phyloP scores from a whole-genome alignment of 352 stramenopile species.

The Globisporangium cylindrosporum region DNA sequence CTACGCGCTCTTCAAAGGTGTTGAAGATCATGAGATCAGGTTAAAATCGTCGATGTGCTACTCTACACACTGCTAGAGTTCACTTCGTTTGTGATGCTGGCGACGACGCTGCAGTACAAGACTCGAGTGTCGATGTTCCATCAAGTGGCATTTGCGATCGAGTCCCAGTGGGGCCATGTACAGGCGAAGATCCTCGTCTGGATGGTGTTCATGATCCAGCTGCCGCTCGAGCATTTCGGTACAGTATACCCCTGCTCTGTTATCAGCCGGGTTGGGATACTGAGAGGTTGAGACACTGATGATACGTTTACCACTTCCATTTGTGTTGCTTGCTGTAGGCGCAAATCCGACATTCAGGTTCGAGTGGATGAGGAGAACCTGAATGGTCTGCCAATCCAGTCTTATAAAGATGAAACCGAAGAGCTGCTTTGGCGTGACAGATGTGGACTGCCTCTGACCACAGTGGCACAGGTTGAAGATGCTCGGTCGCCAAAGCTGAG shows the following conservation, averaged over 20 bases:
- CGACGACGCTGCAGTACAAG: conserved; percentile 20
- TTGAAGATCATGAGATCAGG: conserved; percentile 8
- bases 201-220: conserved; percentile 24
- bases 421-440: too few relatives aligned
- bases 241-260: background rate
- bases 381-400: too few relatives aligned
- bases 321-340: too few relatives aligned
- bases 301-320: too few relatives aligned
- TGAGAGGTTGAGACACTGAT: background rate
- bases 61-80: conserved; percentile 32
- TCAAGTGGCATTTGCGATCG: conserved; percentile 33
- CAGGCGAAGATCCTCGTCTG: conserved; percentile 39
- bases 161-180: conserved; percentile 29
- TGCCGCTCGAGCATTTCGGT: conserved; percentile 24
- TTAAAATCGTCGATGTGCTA: conserved; percentile 19
- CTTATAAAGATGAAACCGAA: too few relatives aligned
- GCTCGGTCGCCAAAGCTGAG: too few relatives aligned
- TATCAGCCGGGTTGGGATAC: background rate
- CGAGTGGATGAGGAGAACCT: too few relatives aligned
- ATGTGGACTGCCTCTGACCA: too few relatives aligned
- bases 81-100: conserved; percentile 28
- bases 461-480: too few relatives aligned
- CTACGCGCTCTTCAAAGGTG: conserved; percentile 18
- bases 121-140: conserved; percentile 26
- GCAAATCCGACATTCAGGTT: too few relatives aligned